phyloP scores from a whole-genome alignment of 768 basidiomycete genomes.

The Lentinula boryana region DNA sequence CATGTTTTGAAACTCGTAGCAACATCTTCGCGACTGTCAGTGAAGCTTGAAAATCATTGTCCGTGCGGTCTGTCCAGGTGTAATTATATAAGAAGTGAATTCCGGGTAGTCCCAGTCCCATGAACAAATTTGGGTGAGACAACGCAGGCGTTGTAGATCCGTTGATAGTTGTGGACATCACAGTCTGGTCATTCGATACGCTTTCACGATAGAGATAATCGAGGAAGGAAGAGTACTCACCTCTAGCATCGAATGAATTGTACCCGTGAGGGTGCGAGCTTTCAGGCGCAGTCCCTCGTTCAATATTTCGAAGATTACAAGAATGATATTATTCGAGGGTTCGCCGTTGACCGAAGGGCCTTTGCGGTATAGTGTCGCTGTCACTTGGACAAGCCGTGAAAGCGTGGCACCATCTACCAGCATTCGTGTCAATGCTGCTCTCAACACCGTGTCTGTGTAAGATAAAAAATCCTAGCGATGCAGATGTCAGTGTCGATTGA shows the following conservation, averaged over 20 bases:
- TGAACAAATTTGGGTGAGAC: constrained; percentile 26
- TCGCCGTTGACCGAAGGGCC: constrained; percentile 17
- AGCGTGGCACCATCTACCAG: constrained; percentile 37
- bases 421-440: constrained; percentile 46
- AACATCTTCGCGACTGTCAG: constrained; percentile 48
- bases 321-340: constrained; percentile 27
- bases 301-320: constrained; percentile 44
- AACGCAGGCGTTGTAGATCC: constrained; percentile 22
- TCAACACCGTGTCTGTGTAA: constrained; percentile 55
- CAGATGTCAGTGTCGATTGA: constrained; percentile 1
- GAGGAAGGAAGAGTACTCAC: constrained; percentile 25
- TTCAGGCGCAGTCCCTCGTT: constrained; percentile 50
- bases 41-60: constrained; percentile 48
- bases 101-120: constrained; percentile 42
- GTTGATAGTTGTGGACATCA: constrained; percentile 23
- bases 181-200: constrained; percentile 13
- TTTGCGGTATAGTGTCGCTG: constrained; percentile 37
- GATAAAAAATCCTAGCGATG: constrained; percentile 47
- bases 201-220: not conserved
- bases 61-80: constrained; percentile 38
- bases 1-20: constrained; percentile 40
- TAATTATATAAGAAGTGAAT: constrained; percentile 49
- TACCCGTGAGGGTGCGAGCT: constrained; percentile 39
- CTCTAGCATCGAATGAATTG: constrained; percentile 47
- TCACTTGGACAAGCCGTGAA: constrained; percentile 41